Conservation (phyloP, 106 monocot species). For the Dioscorea dumetorum region DNA sequence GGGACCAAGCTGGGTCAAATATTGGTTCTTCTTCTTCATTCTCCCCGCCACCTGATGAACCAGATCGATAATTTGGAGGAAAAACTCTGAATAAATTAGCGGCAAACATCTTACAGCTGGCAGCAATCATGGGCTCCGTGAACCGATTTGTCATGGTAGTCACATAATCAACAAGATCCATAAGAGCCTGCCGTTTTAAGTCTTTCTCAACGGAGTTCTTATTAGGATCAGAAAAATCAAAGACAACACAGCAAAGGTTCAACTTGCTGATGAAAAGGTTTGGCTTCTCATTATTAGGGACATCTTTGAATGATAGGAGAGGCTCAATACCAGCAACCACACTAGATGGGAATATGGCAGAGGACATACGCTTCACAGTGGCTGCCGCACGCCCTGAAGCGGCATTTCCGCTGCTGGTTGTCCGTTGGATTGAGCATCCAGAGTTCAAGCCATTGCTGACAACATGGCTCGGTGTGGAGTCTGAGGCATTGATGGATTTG, state of each 20-base stretch:
- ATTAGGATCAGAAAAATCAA: slow-evolving; percentile 66
- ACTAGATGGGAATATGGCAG: slow-evolving; percentile 71
- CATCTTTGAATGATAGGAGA: slow-evolving; percentile 64
- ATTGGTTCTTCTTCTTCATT: slow-evolving; percentile 77
- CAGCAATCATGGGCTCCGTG: slow-evolving; percentile 54
- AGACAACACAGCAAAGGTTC: slow-evolving; percentile 58
- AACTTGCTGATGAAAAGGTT: slow-evolving; percentile 76
- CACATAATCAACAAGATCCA: slow-evolving; percentile 62
- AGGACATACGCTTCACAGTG: slow-evolving; percentile 60
- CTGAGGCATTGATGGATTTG: slow-evolving; percentile 25
- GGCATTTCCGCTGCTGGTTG: slow-evolving; percentile 26
- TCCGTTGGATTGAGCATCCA: slow-evolving; percentile 13
- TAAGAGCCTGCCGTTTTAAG: slow-evolving; percentile 55
- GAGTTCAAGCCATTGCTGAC: slow-evolving; percentile 10
- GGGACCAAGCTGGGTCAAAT: slow-evolving; percentile 85
- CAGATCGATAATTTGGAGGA: slow-evolving; percentile 53
- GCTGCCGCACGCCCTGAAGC: slow-evolving; percentile 14
- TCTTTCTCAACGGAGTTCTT: slow-evolving; percentile 70
- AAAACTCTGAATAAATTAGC: slow-evolving; percentile 69
- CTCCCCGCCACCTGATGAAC: slow-evolving; percentile 43
- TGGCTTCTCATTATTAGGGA: slow-evolving; percentile 49
- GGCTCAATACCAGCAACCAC: slow-evolving; percentile 75
- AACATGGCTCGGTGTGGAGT: slow-evolving; percentile 15
- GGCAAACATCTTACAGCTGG: slow-evolving; percentile 71
- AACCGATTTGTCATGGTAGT: slow-evolving; percentile 35